Conservation (phyloP, 345 rosid genomes). For the Gossypium stocksii region DNA sequence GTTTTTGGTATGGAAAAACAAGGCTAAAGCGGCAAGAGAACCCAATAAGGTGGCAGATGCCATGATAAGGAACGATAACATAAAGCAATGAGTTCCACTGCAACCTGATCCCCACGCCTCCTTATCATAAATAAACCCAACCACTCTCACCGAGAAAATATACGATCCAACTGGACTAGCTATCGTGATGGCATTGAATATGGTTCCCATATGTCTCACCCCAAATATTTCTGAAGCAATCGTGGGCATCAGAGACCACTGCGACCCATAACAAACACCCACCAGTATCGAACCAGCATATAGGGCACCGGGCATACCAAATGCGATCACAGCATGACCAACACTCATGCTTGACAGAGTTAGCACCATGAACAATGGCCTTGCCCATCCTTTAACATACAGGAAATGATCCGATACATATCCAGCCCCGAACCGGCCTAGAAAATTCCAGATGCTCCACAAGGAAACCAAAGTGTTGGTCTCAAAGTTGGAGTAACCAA, state of each 20-base stretch:
- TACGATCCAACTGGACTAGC: conserved; percentile 54
- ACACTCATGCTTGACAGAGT: conserved; percentile 39
- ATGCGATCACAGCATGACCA: conserved; percentile 43
- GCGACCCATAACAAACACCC: conserved; percentile 52
- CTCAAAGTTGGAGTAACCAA: conserved; percentile 37
- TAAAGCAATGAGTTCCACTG: conserved; percentile 41
- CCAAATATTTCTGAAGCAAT: conserved; percentile 50
- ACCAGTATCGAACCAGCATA: conserved; percentile 42
- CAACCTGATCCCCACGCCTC: conserved; percentile 37
- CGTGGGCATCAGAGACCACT: conserved; percentile 54
- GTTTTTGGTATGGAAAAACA: conserved; percentile 36
- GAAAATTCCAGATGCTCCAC: conserved; percentile 53
- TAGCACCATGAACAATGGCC: conserved; percentile 53
- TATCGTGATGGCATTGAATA: conserved; percentile 47
- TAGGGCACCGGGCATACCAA: conserved; percentile 40
- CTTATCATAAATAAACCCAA: conserved; percentile 44
- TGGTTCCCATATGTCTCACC: conserved; percentile 43
- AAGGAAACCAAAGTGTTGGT: conserved; percentile 36
- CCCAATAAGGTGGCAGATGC: conserved; percentile 37
- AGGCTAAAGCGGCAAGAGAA: conserved; percentile 32
- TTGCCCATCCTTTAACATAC: conserved; percentile 32
- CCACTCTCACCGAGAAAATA: conserved; percentile 42
- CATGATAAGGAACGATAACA: conserved; percentile 45
- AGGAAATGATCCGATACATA: conserved; percentile 41
- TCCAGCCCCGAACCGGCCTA: conserved; percentile 45